phyloP scores from a whole-genome alignment of 352 stramenopile species.

The Globisporangium polare region DNA sequence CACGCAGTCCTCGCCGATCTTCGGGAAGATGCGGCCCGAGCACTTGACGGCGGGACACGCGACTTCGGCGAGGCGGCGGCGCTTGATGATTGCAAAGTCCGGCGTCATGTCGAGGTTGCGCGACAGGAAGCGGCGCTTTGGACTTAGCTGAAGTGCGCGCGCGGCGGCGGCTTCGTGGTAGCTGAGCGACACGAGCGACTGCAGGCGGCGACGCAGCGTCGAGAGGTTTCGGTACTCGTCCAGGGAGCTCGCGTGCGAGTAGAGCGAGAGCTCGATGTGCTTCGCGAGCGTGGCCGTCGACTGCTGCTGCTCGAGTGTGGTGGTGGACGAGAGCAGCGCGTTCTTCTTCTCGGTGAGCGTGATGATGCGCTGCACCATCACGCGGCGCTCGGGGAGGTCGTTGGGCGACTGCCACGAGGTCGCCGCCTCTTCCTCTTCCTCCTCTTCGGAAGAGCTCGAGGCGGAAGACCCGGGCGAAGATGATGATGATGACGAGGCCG shows the following conservation, averaged over 20 bases:
- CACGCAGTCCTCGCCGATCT: slow-evolving; percentile 45
- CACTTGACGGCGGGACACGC: slow-evolving; percentile 1
- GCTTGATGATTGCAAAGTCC: slow-evolving; percentile 34
- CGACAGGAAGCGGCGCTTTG: slow-evolving; percentile 25
- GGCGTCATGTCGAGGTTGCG: slow-evolving; percentile 17
- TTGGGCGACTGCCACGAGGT: slow-evolving; percentile 51
- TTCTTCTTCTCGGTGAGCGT: slow-evolving; percentile 43
- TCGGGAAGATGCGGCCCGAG: slow-evolving; percentile 18
- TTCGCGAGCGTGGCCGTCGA: slow-evolving; percentile 42
- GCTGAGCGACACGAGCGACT: slow-evolving; percentile 65
- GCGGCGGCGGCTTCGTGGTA: slow-evolving; percentile 52
- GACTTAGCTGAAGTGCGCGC: slow-evolving; percentile 9
- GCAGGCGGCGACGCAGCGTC: slow-evolving; percentile 64
- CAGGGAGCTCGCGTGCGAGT: slow-evolving; percentile 59
- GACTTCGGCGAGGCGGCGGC: slow-evolving; percentile 26
- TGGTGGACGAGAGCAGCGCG: not conserved
- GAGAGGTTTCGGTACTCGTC: slow-evolving; percentile 67
- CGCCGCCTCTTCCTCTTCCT: slow-evolving; percentile 7
- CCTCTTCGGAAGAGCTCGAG: slow-evolving; percentile 10
- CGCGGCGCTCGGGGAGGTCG: slow-evolving; percentile 56
- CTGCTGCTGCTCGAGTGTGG: not conserved
- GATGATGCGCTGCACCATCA: slow-evolving; percentile 73
- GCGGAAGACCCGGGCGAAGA: slow-evolving; percentile 12
- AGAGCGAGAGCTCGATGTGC: slow-evolving; percentile 71
- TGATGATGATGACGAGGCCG: slow-evolving; percentile 9